phyloP scores from a whole-genome alignment of 306 rosid genomes.

The Cicer judaicum region DNA sequence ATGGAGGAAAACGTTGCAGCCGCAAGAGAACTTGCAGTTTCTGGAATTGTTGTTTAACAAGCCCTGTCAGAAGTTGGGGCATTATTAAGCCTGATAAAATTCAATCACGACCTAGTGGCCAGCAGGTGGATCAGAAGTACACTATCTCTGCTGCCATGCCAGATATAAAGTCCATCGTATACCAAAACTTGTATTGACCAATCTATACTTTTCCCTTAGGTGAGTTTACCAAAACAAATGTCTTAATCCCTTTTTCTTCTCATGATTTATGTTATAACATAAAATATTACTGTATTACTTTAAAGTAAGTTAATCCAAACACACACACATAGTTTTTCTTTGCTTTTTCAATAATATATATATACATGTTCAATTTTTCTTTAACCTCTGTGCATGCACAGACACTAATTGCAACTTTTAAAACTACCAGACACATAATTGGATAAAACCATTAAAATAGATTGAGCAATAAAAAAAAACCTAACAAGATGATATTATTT shows the following conservation, averaged over 20 bases:
- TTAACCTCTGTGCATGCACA: background rate
- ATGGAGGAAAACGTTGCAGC: no score
- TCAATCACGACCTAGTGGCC: background rate
- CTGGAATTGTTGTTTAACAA: background rate
- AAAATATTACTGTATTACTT: background rate
- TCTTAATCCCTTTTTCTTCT: background rate
- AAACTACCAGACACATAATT: conserved; percentile 21
- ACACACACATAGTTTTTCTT: background rate
- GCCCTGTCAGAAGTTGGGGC: background rate
- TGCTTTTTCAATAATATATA: background rate
- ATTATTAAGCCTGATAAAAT: conserved; percentile 8
- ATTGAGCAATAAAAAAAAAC: background rate
- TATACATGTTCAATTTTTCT: background rate
- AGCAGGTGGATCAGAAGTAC: background rate
- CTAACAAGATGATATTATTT: conserved; percentile 1
- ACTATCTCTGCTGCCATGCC: background rate
- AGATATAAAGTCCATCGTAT: background rate
- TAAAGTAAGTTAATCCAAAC: background rate
- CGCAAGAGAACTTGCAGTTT: background rate
- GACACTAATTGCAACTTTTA: background rate
- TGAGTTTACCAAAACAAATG: background rate
- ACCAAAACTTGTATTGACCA: background rate
- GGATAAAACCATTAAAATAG: background rate
- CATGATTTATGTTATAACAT: background rate
- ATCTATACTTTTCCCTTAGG: background rate